phyloP scores from a whole-genome alignment of 192 early-diverging fungal genomes.

The Coemansia sp. region DNA sequence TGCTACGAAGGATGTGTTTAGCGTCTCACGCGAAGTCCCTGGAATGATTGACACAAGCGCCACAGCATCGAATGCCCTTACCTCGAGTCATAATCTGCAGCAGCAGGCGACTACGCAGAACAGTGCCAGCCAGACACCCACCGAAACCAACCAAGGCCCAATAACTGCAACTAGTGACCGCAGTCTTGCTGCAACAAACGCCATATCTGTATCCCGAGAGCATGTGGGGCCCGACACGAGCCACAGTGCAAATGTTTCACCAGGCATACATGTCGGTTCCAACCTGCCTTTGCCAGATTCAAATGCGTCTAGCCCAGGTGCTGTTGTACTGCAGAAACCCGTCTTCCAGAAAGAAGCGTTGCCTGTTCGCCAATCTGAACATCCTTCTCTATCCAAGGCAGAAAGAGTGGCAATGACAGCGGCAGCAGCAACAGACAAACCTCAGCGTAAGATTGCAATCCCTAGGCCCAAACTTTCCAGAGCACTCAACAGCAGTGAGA shows the following conservation, averaged over 20 bases:
- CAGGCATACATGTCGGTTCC: not conserved
- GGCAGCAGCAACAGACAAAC: not conserved
- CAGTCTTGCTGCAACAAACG: not conserved
- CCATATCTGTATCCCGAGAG: not conserved
- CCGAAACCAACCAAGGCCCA: not conserved
- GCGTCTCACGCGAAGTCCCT: conserved; percentile 16
- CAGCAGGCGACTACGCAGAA: not conserved
- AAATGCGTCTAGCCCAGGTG: not conserved
- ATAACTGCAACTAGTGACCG: not conserved
- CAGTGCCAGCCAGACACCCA: not conserved
- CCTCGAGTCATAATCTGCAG: conserved; percentile 10
- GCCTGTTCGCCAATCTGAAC: not conserved
- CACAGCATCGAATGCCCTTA: conserved; percentile 19
- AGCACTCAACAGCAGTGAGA: not conserved
- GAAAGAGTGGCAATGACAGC: not conserved
- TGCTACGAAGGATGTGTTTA: conserved; percentile 3
- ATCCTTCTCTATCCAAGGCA: too few relatives aligned
- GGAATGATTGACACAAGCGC: conserved; percentile 44
- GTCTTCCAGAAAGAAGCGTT: not conserved
- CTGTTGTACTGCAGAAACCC: not conserved
- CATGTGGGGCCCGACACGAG: not conserved
- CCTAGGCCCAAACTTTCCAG: not conserved
- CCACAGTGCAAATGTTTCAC: not conserved
- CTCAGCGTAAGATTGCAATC: conserved; percentile 9
- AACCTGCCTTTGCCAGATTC: not conserved